A percentile compares a stretch with the other conserved stretches of the same genome.
Evolutionary conservation across 495 filamentous ascomycete genomes (phyloP).

Genomic region (Cryomyces antarcticus): DNA sequence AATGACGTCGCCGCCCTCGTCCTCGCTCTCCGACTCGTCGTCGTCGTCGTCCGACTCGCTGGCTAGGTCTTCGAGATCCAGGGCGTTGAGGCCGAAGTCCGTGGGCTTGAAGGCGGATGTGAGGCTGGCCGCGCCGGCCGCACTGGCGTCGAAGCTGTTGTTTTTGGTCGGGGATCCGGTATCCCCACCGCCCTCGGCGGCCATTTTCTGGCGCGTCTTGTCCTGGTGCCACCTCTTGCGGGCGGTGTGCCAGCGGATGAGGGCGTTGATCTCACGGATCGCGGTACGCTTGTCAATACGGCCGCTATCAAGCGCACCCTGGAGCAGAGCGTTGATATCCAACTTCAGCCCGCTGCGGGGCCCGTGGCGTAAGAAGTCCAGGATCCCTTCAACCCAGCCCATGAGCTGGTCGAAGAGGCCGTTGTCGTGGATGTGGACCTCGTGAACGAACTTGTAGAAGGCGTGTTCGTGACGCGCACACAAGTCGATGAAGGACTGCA

Average conservation of each 20-base stretch:
- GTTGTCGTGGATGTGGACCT: constrained; percentile 95
- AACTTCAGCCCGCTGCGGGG: constrained; percentile 54
- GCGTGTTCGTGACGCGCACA: constrained; percentile 87
- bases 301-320: constrained; percentile 46
- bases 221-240: constrained; percentile 93
- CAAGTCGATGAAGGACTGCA: constrained; percentile 96
- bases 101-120: constrained; percentile 6
- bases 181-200: constrained; percentile 44
- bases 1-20: constrained; percentile 67
- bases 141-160: not conserved
- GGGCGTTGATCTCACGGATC: constrained; percentile 58
- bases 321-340: constrained; percentile 85
- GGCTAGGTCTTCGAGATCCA: constrained; percentile 58
- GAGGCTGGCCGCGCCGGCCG: not conserved
- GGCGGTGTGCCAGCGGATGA: constrained; percentile 86
- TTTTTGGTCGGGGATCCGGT: constrained; percentile 10
- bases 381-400: constrained; percentile 93
- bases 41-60: constrained; percentile 37
- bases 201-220: constrained; percentile 98
- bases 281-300: constrained; percentile 49
- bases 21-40: constrained; percentile 39
- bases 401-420: constrained; percentile 89
- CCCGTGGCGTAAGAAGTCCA: constrained; percentile 77
- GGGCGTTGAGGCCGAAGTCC: constrained; percentile 49
- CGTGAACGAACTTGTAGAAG: constrained; percentile 97